Base-by-base conservation (phyloP, 2,329 filamentous ascomycete species). In the Cryphonectria carpinicola region DNA sequence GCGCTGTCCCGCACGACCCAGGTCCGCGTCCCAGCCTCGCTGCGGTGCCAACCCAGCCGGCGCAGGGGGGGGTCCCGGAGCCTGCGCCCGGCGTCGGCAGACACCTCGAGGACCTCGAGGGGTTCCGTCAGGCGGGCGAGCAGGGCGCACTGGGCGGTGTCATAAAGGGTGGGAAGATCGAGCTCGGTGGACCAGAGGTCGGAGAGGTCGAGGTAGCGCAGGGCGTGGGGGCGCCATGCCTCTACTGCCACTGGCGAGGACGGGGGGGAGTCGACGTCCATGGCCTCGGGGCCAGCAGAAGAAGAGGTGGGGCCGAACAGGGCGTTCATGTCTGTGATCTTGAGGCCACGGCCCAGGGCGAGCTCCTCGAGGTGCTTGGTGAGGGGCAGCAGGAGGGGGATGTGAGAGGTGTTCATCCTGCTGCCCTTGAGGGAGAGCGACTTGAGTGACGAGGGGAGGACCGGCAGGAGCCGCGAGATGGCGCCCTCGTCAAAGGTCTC, bases 341-440 rank as follows among this genome's bases (percentile, higher is more conserved):
- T 86, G 64, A 95, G 81, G 56, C 91, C 87, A 7, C 90, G 89
- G 56, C 92, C 92, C 19, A 95, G 80, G 7, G 92, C 90, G 28
- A 96, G 84, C 80, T 95, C 93, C 79, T 95, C 92, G 17, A 95
- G 82, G 75, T 92, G 88, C 78, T 92, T 91, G 46, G 90, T 88
- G 65, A 95, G 82, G 7, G 88, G 88, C 3, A 88, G 82, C 37
- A 95, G 84, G 52, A 89, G 81, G 3, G 88, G 83, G 41, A 93
- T 83, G 76, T 95, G 92, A 0, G 85, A 84, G 0, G 85, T 79
- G 49, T 87, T 86, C 85, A 95, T 91, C 77, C 88, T 88, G 76
- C 90, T 91, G 39, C 93, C 93, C 74, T 92, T 93, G 52, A 96
- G 81, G 77, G 91, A 95, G 64, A 96, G 84, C 3, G 92, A 94